These are phyloP conservation scores for Cryptococcus sp. DNA, from an alignment of 1,284 basidiomycete species.

Conservation along the genomic window DNA sequence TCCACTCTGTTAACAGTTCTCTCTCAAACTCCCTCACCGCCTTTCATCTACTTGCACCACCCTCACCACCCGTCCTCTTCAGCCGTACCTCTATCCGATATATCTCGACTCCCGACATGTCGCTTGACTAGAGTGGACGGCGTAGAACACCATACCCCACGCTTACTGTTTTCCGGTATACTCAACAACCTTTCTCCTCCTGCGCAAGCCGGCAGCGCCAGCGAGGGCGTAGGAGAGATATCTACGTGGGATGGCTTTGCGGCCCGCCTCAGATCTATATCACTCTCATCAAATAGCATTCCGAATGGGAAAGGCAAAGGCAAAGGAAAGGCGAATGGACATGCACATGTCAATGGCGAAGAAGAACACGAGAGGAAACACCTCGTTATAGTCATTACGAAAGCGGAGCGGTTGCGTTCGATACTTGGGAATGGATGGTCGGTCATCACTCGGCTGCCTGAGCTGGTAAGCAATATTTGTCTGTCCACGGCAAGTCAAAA, in stretches of 20 bases:
- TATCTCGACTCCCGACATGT: slow-evolving; percentile 1
- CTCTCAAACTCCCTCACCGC: slow-evolving; percentile 58
- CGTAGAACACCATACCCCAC: slow-evolving; percentile 65
- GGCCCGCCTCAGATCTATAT: slow-evolving; percentile 59
- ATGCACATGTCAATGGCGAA: slow-evolving; percentile 19
- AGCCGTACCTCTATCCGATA: neutral
- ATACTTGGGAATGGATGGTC: slow-evolving; percentile 66
- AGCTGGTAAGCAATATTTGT: slow-evolving; percentile 62
- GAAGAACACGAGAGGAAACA: slow-evolving; percentile 31
- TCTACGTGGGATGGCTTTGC: slow-evolving; percentile 69
- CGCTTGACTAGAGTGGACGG: slow-evolving; percentile 60
- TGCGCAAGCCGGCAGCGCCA: neutral
- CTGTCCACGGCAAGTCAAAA: neutral
- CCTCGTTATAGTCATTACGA: slow-evolving; percentile 66
- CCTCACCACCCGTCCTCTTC: slow-evolving; percentile 54
- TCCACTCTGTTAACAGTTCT: slow-evolving; percentile 51
- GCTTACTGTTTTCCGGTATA: slow-evolving; percentile 68
- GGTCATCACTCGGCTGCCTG: slow-evolving; percentile 69
- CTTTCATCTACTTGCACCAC: slow-evolving; percentile 72
- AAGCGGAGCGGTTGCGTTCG: slow-evolving; percentile 67
- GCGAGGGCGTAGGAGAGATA: slow-evolving; percentile 47
- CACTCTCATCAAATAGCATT: slow-evolving; percentile 23
- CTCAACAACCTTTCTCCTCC: slow-evolving; percentile 1
- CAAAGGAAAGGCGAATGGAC: slow-evolving; percentile 51
- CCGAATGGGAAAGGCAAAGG: slow-evolving; percentile 23